phyloP scores from a whole-genome alignment of 2,329 filamentous ascomycete genomes.

The Neurospora crassa region DNA sequence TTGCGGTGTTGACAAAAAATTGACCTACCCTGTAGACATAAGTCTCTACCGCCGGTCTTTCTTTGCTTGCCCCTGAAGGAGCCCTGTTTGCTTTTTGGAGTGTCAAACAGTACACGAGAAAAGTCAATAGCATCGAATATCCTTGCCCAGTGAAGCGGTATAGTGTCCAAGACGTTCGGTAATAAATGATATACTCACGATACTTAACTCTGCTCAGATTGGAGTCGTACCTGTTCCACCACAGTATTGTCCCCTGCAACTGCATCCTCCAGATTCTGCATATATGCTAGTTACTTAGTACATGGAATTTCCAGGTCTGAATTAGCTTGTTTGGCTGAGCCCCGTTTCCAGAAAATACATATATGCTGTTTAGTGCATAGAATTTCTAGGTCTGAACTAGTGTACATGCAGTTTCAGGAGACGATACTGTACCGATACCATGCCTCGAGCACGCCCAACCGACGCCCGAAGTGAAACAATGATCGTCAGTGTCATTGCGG shows the following conservation, averaged over 20 bases:
- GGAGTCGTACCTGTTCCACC: not conserved
- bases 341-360: too few relatives aligned
- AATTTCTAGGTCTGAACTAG: too few relatives aligned
- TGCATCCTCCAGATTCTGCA: too few relatives aligned
- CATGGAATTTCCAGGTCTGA: too few relatives aligned
- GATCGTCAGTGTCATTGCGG: not conserved
- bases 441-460: not conserved
- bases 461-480: not conserved
- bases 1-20: not conserved
- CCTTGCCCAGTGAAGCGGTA: not conserved
- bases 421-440: too few relatives aligned
- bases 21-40: not conserved
- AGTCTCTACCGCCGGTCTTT: not conserved
- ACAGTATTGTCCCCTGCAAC: too few relatives aligned
- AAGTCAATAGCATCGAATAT: not conserved
- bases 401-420: too few relatives aligned
- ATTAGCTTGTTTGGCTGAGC: too few relatives aligned
- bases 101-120: not conserved
- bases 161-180: not conserved
- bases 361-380: too few relatives aligned
- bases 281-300: too few relatives aligned
- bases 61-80: not conserved
- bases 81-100: not conserved
- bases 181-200: too few relatives aligned
- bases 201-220: too few relatives aligned